Evolutionary conservation across 2,329 filamentous ascomycete genomes (phyloP), one percentile per base, ranked within the genome.

Genomic region (Hymenoscyphus linearis): DNA sequence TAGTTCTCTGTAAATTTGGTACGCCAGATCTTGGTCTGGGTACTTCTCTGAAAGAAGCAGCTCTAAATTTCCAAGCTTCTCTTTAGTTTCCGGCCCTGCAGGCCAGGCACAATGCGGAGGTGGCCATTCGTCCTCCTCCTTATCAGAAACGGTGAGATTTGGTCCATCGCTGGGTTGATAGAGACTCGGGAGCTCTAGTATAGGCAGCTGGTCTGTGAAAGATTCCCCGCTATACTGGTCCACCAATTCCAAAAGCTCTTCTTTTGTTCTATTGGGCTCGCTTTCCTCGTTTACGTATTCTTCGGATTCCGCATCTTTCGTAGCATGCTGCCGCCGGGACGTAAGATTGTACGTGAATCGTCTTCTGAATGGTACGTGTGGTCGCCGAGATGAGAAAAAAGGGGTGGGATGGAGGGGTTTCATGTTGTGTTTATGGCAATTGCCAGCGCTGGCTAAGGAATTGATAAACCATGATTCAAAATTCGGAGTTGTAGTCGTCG

Each of bases 191-290:
- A 85, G 81, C 26, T 76, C 76, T 54, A 83, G 70, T 52, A 79
- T 77, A 36, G 80, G 74, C 50, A 85, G 73, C 63, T 85, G 78
- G 31, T 85, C 81, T 14, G 85, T 78, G 12, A 82, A 79, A 5
- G 76, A 76, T 18, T 75, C 75, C 55, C 77, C 77, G 52, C 77
- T 75, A 50, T 80, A 80, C 22, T 79, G 76, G 50, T 80, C 78
- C 52, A 88, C 78, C 54, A 85, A 74, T 0, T 74, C 76, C 61
- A 86, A 74, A 31, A 87, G 77, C 55, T 83, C 77, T 26, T 80
- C 69, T 67, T 76, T 73, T 4, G 70, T 70, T n/a, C 58, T 62
- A 63, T 68, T 68, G 44, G 61, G 59, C 44, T 66, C 54, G 6
- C 34, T 52, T 18, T 55, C 50, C 16, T 47, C 13, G 18, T 55